A percentile compares a stretch with the other conserved stretches of the same genome.
Conservation (phyloP, 1,284 basidiomycete genomes). For the Moniliella sp. region DNA sequence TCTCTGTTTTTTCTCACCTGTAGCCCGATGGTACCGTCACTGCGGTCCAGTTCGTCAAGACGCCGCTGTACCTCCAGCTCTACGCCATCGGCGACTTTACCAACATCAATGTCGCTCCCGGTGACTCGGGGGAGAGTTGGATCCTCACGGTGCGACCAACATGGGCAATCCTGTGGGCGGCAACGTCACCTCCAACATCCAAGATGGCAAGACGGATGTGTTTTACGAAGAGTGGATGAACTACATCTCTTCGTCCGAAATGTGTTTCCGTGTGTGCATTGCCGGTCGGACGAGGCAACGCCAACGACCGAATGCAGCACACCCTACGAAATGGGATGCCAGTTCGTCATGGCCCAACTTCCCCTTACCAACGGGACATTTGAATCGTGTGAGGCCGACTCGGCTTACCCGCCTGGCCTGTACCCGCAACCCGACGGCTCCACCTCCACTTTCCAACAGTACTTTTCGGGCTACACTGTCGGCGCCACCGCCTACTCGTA, state of each 20-base stretch:
- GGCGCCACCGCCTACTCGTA: constrained; percentile 13
- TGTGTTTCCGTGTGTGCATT: constrained; percentile 32
- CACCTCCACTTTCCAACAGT: constrained; percentile 29
- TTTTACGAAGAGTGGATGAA: constrained; percentile 40
- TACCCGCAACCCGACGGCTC: constrained; percentile 15
- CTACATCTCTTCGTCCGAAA: constrained; percentile 23
- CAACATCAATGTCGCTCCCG: constrained; percentile 17
- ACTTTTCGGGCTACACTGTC: constrained; percentile 10
- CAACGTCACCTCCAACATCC: constrained; percentile 39
- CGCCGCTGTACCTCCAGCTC: constrained; percentile 37
- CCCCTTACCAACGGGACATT: constrained; percentile 21
- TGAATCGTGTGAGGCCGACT: constrained; percentile 29
- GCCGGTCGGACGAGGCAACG: constrained; percentile 16
- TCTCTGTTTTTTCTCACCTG: too few species aligned
- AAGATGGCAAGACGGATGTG: constrained; percentile 37
- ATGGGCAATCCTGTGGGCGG: constrained; percentile 40
- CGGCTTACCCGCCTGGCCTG: constrained; percentile 32
- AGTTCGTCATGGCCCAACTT: constrained; percentile 34
- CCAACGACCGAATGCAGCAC: constrained; percentile 24
- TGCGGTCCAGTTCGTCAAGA: constrained; percentile 29
- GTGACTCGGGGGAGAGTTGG: constrained; percentile 29
- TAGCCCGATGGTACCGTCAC: constrained; percentile 30
- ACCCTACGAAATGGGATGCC: constrained; percentile 30
- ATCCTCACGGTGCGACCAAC: constrained; percentile 31
- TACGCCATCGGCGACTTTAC: constrained; percentile 35